Base-by-base conservation (phyloP, 179 eudicot genomes). In the Patellifolia procumbens region DNA sequence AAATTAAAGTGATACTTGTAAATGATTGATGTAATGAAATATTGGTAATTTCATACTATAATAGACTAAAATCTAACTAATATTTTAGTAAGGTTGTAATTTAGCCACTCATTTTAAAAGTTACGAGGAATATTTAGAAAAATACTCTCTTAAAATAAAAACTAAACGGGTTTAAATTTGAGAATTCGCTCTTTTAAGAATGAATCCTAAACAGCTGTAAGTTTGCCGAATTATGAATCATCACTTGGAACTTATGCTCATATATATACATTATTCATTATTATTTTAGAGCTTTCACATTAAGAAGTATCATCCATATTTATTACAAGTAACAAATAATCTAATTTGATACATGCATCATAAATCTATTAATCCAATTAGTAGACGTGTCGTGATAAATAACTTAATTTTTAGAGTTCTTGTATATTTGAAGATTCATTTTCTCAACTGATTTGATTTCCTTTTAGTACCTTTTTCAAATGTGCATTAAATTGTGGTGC, bases 381-480 rank as follows among this genome's bases (percentile, higher is more conserved):
- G 34, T 35, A 68, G 51, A 37, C 82, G 82, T 79, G 51, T 59
- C 58, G 75, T 79, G 35, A 70, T 55, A 28, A 59, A 22, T 74
- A 49, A 79, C 58, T 68, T 26, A 3, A 29, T 32, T 42, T 60
- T 10, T 39, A 39, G 45, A 39, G 45, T 7, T 73, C 59, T 42
- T 52, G n/a, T 52, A 46, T 72, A 31, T 68, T 2, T 48, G 48
- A 64, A 39, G 48, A 32, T 64, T n/a, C 29, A 60, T 45, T 74
- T 74, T 10, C 26, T 45, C 42, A 29, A 74, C 24, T 3, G 35
- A 61, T 58, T 69, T 49, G 22, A 46, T 29, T 66, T 75, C 6
- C 20, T 72, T 35, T 39, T 28, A n/a, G n/a, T n/a, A 48, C 7
- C 43, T 43, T 43, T 53, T 26, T 48, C 13, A 24, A 51, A 69